Evolutionary conservation across 108 stramenopile genomes (phyloP).

Genomic region (Fragilariopsis cylindrus): DNA sequence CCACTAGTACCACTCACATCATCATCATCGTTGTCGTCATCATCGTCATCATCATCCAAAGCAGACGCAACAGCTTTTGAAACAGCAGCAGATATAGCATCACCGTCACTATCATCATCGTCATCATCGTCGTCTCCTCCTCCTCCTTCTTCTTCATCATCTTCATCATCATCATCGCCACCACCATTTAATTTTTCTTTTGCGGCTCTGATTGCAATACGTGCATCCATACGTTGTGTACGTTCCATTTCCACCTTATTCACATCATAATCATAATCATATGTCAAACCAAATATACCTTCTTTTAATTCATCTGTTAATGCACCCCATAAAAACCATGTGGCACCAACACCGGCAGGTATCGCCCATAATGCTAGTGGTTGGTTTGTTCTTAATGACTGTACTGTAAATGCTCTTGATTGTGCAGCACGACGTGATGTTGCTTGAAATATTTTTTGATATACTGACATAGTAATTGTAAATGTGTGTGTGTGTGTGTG

Average conservation of each 20-base stretch:
- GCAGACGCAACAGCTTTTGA: conserved; percentile 16
- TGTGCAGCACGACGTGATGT: conserved; percentile 26
- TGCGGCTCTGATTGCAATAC: conserved; percentile 26
- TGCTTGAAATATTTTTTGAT: conserved; percentile 31
- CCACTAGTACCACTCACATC: background rate
- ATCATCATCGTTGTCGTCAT: conserved; percentile 13
- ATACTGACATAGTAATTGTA: conserved; percentile 12
- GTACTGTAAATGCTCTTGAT: background rate
- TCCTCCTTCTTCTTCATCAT: conserved; percentile 17
- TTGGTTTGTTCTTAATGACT: background rate
- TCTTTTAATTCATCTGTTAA: conserved; percentile 34
- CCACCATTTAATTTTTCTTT: background rate
- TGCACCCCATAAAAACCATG: conserved; percentile 42
- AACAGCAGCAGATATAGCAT: conserved; percentile 22
- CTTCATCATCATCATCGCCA: conserved; percentile 15
- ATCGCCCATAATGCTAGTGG: conserved; percentile 30
- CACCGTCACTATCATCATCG: conserved; percentile 18
- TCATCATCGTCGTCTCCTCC: conserved; percentile 18
- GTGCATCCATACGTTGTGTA: conserved; percentile 26
- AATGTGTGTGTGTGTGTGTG: no score
- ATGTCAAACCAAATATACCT: conserved; percentile 26
- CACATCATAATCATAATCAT: conserved; percentile 33
- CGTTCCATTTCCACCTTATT: conserved; percentile 39
- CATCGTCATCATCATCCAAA: conserved; percentile 17
- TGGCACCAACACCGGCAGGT: conserved; percentile 20